Percentiles rank a stretch among this genome's conserved stretches.
Evolutionary conservation across 805 yeast species (phyloP).

Genomic region (Candida arabinofermentans): DNA sequence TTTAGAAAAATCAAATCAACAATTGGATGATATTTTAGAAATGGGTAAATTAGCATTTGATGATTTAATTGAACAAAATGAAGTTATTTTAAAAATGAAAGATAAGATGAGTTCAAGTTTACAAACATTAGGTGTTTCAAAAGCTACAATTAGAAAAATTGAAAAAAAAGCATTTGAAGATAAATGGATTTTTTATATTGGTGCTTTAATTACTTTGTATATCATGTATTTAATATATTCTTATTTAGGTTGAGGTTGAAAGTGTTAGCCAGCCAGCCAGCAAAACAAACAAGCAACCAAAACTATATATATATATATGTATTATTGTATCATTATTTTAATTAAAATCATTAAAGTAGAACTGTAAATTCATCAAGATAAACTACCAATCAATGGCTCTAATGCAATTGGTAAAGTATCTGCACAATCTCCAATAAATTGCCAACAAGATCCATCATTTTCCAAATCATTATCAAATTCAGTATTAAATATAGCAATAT

Average conservation of each 20-base stretch:
- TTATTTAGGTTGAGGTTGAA: slow-evolving; percentile 49
- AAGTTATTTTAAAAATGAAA: slow-evolving; percentile 60
- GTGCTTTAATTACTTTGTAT: slow-evolving; percentile 57
- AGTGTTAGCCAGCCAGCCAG: no score
- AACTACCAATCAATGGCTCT: slow-evolving; percentile 39
- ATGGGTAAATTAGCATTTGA: slow-evolving; percentile 85
- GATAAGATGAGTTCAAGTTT: slow-evolving; percentile 62
- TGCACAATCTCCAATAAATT: slow-evolving; percentile 78
- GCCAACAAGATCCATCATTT: slow-evolving; percentile 50
- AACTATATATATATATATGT: no score
- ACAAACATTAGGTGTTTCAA: slow-evolving; percentile 80
- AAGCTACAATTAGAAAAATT: slow-evolving; percentile 73
- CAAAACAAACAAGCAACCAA: no score
- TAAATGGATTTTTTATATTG: slow-evolving; percentile 80
- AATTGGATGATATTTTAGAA: slow-evolving; percentile 83
- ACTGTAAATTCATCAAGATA: slow-evolving; percentile 3
- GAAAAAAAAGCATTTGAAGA: slow-evolving; percentile 83
- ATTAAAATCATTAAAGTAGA: neutral
- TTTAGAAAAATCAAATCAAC: slow-evolving; percentile 67
- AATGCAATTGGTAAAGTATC: slow-evolving; percentile 63
- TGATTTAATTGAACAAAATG: slow-evolving; percentile 82
- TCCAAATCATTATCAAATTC: slow-evolving; percentile 48
- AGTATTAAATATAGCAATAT: slow-evolving; percentile 79
- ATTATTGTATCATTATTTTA: neutral
- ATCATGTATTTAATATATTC: slow-evolving; percentile 64